phyloP scores from a whole-genome alignment of 2,329 filamentous ascomycete species.

The Elsinoe perseae region DNA sequence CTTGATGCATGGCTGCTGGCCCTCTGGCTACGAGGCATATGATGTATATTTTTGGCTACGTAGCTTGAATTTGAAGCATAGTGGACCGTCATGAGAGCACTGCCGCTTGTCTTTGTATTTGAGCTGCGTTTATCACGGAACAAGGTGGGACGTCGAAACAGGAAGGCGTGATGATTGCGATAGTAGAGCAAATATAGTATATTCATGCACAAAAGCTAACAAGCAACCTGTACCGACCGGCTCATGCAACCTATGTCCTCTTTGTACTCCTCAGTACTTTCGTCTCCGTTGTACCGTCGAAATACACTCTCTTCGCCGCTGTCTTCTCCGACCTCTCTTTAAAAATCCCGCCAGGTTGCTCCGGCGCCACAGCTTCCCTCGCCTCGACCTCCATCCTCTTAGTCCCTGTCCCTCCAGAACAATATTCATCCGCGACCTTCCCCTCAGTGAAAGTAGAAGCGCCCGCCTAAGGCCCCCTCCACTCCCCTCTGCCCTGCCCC shows the following conservation, averaged over 20 bases:
- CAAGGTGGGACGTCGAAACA: not conserved
- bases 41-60: constrained; percentile 1
- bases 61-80: not conserved
- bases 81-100: not conserved
- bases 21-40: not conserved
- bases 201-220: not conserved
- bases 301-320: not conserved
- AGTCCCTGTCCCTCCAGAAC: no score
- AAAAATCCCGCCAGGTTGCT: no score
- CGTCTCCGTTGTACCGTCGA: not conserved
- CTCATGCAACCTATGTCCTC: not conserved
- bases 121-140: no score
- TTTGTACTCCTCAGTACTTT: not conserved
- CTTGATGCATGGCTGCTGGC: not conserved
- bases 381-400: no score
- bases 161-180: not conserved
- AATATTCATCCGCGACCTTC: no score
- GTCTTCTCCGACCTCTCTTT: not conserved
- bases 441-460: no score
- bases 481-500: not conserved
- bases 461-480: not conserved
- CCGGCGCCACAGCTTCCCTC: no score
- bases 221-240: not conserved
- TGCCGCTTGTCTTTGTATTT: no score
- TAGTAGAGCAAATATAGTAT: not conserved